Conservation (phyloP, 1,284 basidiomycete species). For the Hymenochaete sp. region DNA sequence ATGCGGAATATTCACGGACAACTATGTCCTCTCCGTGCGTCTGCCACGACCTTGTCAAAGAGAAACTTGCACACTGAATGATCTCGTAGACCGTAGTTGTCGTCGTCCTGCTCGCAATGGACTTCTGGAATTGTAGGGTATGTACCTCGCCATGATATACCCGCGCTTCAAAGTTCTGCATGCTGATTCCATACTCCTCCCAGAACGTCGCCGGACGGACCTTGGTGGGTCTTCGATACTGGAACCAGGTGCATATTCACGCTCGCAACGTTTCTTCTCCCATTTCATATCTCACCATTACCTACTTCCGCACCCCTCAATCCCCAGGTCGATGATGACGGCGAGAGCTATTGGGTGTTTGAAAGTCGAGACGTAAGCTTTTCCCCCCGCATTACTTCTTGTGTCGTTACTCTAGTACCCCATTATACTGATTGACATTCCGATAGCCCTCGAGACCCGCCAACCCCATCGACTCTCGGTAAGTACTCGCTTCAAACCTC, state of each 20-base stretch:
- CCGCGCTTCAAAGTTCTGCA: background rate
- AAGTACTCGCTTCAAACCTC: conserved; percentile 25
- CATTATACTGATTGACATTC: conserved; percentile 13
- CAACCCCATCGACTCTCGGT: conserved; percentile 87
- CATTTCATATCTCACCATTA: no score
- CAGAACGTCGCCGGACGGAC: conserved; percentile 89
- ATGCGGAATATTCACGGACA: conserved; percentile 78
- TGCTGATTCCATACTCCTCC: conserved; percentile 3
- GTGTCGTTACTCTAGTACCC: no score
- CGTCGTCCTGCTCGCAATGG: conserved; percentile 85
- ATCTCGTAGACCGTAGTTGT: conserved; percentile 72
- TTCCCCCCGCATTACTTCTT: background rate
- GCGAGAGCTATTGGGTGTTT: conserved; percentile 93
- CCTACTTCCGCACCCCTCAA: no score
- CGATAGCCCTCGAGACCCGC: conserved; percentile 78
- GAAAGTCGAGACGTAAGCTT: conserved; percentile 79
- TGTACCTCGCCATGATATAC: conserved; percentile 1
- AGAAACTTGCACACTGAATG: conserved; percentile 1
- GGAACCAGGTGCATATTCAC: conserved; percentile 93
- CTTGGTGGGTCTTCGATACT: conserved; percentile 86
- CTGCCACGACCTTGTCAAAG: conserved; percentile 2
- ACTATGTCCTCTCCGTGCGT: conserved; percentile 83
- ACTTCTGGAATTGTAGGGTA: conserved; percentile 94
- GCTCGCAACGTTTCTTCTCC: conserved; percentile 14
- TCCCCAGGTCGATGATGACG: conserved; percentile 88